Base-by-base conservation (phyloP, 1,284 basidiomycete species). In the Singerocomus inundabilis region DNA sequence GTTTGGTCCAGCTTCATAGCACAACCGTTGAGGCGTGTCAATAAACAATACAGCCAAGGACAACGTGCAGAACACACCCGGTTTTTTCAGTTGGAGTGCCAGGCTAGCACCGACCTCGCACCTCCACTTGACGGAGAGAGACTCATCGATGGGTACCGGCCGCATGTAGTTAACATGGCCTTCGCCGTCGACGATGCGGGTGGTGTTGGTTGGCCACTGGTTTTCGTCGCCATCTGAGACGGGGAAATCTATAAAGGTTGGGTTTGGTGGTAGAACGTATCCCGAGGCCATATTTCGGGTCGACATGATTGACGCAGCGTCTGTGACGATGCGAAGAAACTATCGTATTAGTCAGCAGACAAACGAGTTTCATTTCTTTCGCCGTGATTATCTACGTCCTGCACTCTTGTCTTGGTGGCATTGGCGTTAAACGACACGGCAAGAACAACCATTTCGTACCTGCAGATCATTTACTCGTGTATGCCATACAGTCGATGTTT, bases 81-180 rank as follows among this genome's bases (percentile, higher is more conserved):
- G 75, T 59, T 76, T 70, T 12, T 73, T 70, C 48, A 82, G 57
- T 13, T 73, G 72, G 24, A 76, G 65, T 5, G 85, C 84, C 8
- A 89, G 65, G 26, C 80, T 78, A 33, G 72, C 69, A 2, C 75
- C 89, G 26, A 83, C 72, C 31, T 70, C 62, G 6, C 72, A 61
- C 33, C 88, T 75, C 88, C 88, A 91, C 60, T 78, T 77, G 34
- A 85, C 67, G 33, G 71, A 60, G 13, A 74, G 61, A 21, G 72
- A 62, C 41, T 84, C 77, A 36, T 84, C 78, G 13, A 78, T 54
- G 5, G 61, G 63, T 1, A 85, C 63, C 1, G 71, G 72, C 12
- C 78, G 72, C 78, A 84, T 84, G 65, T 69, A 91, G 60, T 91
- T 90, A 28, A 91, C 81, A 44, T 81, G 70, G 4, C 85, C 84